Percentiles rank a stretch among this genome's conserved stretches.
Evolutionary conservation across 345 rosid genomes (phyloP).

Genomic region (Luvunga scandens): DNA sequence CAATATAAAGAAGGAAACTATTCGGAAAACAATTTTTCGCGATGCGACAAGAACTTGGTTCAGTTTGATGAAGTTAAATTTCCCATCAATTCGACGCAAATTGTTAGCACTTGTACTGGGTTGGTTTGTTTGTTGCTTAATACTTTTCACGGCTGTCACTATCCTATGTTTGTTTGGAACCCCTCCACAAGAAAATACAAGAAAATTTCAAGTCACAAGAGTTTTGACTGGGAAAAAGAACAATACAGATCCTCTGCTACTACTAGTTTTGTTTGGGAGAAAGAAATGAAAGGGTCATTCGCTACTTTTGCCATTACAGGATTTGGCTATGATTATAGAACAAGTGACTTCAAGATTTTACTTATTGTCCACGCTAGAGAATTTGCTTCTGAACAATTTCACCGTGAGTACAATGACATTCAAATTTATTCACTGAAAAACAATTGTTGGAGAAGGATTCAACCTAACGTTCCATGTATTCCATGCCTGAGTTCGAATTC

Average conservation of each 20-base stretch:
- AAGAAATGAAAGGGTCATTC: background rate
- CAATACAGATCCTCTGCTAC: background rate
- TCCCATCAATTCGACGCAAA: background rate
- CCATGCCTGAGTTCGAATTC: background rate
- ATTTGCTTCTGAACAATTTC: background rate
- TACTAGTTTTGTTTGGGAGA: background rate
- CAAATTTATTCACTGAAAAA: background rate
- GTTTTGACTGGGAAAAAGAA: background rate
- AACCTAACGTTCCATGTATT: background rate
- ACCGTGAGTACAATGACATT: background rate
- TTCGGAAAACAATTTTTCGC: background rate
- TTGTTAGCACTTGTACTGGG: background rate
- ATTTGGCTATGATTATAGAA: constrained; percentile 1
- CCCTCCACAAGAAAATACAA: background rate
- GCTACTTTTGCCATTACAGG: background rate
- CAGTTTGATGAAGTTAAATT: background rate
- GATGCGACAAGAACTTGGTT: background rate
- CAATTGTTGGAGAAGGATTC: constrained; percentile 2
- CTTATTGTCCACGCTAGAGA: background rate
- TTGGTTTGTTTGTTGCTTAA: background rate
- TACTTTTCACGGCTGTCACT: background rate
- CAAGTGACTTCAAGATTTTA: background rate
- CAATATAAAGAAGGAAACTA: background rate
- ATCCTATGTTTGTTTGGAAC: background rate
- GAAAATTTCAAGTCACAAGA: background rate